These are phyloP conservation scores for Neckera pumila DNA, from an alignment of 225 moss, liverwort and hornwort genomes.

Conservation along the genomic window DNA sequence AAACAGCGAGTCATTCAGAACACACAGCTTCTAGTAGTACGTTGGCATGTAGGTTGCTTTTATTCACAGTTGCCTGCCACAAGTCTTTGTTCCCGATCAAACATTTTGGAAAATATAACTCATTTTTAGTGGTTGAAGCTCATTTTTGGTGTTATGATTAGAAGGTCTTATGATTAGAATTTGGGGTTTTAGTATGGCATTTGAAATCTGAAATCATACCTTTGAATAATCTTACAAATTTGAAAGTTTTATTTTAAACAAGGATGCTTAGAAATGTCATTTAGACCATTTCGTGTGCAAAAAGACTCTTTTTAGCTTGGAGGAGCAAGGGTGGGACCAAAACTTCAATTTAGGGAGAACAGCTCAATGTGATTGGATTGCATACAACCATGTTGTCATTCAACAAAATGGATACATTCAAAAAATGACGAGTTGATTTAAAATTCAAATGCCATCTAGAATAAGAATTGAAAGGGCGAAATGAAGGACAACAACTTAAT, in stretches of 20 bases:
- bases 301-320: background rate
- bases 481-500: background rate
- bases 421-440: background rate
- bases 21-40: background rate
- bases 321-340: no score
- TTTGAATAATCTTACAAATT: background rate
- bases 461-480: background rate
- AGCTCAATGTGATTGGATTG: background rate
- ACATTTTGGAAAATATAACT: background rate
- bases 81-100: background rate
- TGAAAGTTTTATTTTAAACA: background rate
- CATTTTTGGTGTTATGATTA: background rate
- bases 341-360: background rate
- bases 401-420: no score
- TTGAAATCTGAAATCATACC: background rate
- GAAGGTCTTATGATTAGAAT: background rate
- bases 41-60: background rate
- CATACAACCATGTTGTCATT: background rate
- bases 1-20: background rate
- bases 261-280: background rate
- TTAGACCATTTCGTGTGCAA: background rate
- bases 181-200: background rate
- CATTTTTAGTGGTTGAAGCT: background rate
- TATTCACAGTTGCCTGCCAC: background rate
- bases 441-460: background rate